Conservation (phyloP, 495 filamentous ascomycete species). For the Daldinia childiae region DNA sequence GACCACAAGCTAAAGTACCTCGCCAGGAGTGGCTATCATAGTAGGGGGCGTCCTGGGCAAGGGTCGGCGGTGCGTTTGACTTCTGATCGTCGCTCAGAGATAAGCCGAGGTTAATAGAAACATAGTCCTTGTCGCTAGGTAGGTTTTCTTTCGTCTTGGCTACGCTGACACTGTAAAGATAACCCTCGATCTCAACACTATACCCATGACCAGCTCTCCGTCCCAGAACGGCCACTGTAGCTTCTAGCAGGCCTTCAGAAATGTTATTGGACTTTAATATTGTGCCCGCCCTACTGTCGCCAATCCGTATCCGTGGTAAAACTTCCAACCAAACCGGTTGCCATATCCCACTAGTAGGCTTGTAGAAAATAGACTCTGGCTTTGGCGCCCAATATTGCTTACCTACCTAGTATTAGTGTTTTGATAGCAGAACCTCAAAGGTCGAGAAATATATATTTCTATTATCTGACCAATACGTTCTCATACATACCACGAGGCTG, state of each 20-base stretch:
- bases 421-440: neutral
- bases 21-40: conserved; percentile 41
- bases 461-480: neutral
- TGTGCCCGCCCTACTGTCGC: conserved; percentile 46
- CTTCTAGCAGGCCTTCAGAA: conserved; percentile 38
- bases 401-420: conserved; percentile 8
- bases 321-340: conserved; percentile 70
- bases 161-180: conserved; percentile 40
- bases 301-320: conserved; percentile 54
- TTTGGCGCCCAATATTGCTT: conserved; percentile 57
- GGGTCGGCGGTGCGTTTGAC: conserved; percentile 31
- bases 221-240: conserved; percentile 40
- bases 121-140: conserved; percentile 50
- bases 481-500: conserved; percentile 49
- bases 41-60: conserved; percentile 31
- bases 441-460: neutral
- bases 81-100: conserved; percentile 52
- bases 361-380: conserved; percentile 70
- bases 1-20: conserved; percentile 59
- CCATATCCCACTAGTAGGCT: conserved; percentile 70
- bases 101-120: conserved; percentile 58
- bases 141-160: conserved; percentile 49
- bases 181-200: conserved; percentile 47
- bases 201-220: conserved; percentile 44
- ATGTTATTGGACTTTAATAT: conserved; percentile 47